These are phyloP conservation scores for Xerophyta viscosa DNA, from an alignment of 106 monocot species.

Conservation along the genomic window DNA sequence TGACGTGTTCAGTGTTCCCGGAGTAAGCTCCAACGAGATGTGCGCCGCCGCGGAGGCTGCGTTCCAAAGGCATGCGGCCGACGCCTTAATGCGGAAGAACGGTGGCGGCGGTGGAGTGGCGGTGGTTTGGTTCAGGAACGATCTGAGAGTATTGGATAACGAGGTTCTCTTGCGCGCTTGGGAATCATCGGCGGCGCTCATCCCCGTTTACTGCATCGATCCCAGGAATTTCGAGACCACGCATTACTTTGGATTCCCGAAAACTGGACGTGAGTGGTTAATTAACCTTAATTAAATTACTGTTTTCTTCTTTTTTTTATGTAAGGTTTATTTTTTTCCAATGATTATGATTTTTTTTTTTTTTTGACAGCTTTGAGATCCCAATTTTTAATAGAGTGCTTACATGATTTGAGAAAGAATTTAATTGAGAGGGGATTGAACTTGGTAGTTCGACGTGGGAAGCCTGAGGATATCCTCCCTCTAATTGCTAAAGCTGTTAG, in stretches of 20 bases:
- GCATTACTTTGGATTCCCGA: slow-evolving; percentile 79
- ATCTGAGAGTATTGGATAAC: slow-evolving; percentile 77
- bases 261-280: slow-evolving; percentile 56
- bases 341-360: neutral
- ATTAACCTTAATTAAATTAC: neutral
- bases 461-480: slow-evolving; percentile 86
- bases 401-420: slow-evolving; percentile 64
- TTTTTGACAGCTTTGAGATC: slow-evolving; percentile 50
- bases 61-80: slow-evolving; percentile 24
- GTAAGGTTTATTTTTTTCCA: no score
- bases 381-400: slow-evolving; percentile 72
- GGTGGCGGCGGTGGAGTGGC: slow-evolving; percentile 44
- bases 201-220: slow-evolving; percentile 85
- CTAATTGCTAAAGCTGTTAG: slow-evolving; percentile 51
- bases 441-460: slow-evolving; percentile 57
- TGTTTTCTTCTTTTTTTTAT: slow-evolving; percentile 2
- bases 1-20: slow-evolving; percentile 29
- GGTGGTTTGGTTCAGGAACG: slow-evolving; percentile 94
- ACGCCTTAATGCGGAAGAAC: slow-evolving; percentile 22
- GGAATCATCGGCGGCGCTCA: slow-evolving; percentile 45
- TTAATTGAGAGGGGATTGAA: slow-evolving; percentile 49
- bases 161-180: slow-evolving; percentile 56
- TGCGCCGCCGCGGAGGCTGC: slow-evolving; percentile 27
- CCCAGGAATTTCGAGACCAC: slow-evolving; percentile 58
- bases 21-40: slow-evolving; percentile 30